Base-by-base conservation (phyloP, 495 filamentous ascomycete species). In the Xylaria flabelliformis region DNA sequence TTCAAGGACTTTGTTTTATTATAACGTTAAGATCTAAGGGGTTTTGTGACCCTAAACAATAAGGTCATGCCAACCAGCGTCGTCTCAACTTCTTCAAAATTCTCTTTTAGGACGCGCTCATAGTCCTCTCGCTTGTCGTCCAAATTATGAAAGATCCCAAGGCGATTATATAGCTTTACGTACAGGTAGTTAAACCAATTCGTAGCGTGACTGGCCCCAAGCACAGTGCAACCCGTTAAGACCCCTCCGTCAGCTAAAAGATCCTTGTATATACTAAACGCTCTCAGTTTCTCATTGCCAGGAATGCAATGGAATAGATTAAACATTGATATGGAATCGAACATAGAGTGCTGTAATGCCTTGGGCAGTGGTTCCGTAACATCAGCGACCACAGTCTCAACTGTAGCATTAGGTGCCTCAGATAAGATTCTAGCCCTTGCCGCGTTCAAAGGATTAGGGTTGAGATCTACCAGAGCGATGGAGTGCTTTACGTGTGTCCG, bases 221-320 rank as follows among this genome's bases (percentile, higher is more conserved):
- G 72, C 0, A 84, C 70, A 0, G 81, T 82, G 44, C 76, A 75
- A 1, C 82, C 82, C 21, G 73, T 71, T 56, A 84, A 55, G 1
- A 80, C 77, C 0, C 83, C 82, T n/a, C 75, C 78, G 4, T 78
- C 76, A 2, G 70, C 63, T 4, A 84, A 56, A 2, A 74, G 51
- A 0, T 71, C 41, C 58, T 76, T 80, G 26, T 80, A 74, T 15
- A 72, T 58, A n/a, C 44, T 65, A 21, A 83, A 77, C 3, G 56
- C 74, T 44, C 7, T 24, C 10, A 67, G 50, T 53, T 79, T 74
- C 17, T 75, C 65, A 0, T 69, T 51, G 0, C 50, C 76, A 0
- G 82, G 80, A 3, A 85, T 50, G 68, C 83, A 83, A 64, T 85
- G 83, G 3, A 85, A 55, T 2, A 84, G 46, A 66, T 82, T 82